Base-by-base conservation (phyloP, 495 filamentous ascomycete species). In the Penicillium turbatum region DNA sequence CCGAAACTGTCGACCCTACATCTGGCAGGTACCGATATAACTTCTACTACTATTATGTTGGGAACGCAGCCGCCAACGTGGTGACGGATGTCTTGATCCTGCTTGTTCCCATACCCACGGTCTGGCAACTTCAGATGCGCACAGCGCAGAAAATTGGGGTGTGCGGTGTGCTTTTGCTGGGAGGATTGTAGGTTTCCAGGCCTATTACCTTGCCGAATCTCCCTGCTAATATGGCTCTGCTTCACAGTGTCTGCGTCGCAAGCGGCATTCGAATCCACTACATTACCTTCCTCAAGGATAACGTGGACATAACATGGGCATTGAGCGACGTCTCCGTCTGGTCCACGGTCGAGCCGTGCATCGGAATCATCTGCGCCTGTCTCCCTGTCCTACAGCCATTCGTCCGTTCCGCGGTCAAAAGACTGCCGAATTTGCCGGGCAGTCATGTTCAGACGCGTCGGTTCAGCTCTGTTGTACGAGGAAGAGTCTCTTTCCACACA, bases 1-100 rank as follows among this genome's bases (percentile, higher is more conserved):
- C 30, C 2, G 46, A 50, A 17, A 36, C 12, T 4, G 45, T 15
- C 9, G 29, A 51, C 24, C 44, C 54, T 11, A 38, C 29, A 0
- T 29, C 38, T n/a, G 62, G 62, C 5, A 19, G 47, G 11, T 62
- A 35, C 13, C 52, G 59, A 31, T 62, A 52, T 39, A 37, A 59
- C 6, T 61, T 65, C 36, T 56, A 57, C 24, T 39, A 55, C n/a
- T 65, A 58, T 27, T 62, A 62, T 12, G 53, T 61, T 66, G 79
- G 68, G 24, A 81, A 77, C 1, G 76, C 78, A 9, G 59, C 63
- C 5, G 71, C 78, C 53, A 80, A 80, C 55, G 79, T 82, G 45
- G 13, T 78, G 12, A 70, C 73, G 12, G 81, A 82, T 55, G 61
- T 79, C 30, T 74, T 75, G 67, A 78, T 83, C 50, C 53, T 83